These are phyloP conservation scores for Barnettozyma californica DNA, from an alignment of 805 yeast genomes.

Conservation along the genomic window DNA sequence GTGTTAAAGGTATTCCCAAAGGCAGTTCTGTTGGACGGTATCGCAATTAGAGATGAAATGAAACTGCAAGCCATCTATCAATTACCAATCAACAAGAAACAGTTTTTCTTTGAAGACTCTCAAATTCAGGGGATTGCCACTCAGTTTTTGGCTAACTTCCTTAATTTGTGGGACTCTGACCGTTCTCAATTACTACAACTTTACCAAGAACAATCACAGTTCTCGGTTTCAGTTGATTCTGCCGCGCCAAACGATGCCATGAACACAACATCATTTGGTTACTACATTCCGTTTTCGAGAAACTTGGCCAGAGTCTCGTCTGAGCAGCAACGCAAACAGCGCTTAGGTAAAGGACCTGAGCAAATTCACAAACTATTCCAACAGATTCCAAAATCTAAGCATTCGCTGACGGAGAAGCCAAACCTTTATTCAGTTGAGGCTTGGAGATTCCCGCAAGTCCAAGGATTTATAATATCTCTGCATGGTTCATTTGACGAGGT, in stretches of 20 bases:
- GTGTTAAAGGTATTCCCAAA: constrained; percentile 74
- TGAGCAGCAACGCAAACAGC: constrained; percentile 48
- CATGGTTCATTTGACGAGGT: constrained; percentile 84
- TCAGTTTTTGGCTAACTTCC: constrained; percentile 70
- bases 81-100: constrained; percentile 51
- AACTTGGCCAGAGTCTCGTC: constrained; percentile 61
- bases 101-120: constrained; percentile 76
- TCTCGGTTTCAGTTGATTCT: constrained; percentile 74
- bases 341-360: constrained; percentile 65
- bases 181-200: constrained; percentile 63
- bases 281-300: constrained; percentile 69
- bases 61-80: constrained; percentile 46
- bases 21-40: constrained; percentile 72
- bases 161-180: constrained; percentile 77
- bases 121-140: constrained; percentile 67
- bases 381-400: constrained; percentile 74
- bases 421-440: constrained; percentile 71
- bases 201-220: constrained; percentile 80
- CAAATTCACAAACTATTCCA: constrained; percentile 56
- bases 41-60: constrained; percentile 66
- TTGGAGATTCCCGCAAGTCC: constrained; percentile 61
- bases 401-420: constrained; percentile 59
- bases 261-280: constrained; percentile 46
- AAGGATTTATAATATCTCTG: constrained; percentile 70
- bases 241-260: constrained; percentile 49